phyloP scores from a whole-genome alignment of 2,329 filamentous ascomycete species.

The Calonectria henricotiae region DNA sequence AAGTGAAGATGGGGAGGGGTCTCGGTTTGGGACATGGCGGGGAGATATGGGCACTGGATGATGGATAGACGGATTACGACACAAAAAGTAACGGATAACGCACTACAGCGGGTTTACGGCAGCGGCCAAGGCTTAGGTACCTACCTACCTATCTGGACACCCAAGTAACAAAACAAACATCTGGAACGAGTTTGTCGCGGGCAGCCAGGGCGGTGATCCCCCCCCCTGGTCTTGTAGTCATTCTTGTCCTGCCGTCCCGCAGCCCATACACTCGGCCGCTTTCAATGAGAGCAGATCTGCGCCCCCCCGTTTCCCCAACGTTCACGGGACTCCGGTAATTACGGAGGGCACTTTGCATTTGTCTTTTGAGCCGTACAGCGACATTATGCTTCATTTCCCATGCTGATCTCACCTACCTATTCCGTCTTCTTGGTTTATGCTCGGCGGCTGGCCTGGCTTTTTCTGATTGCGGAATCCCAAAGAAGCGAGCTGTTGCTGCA shows the following conservation, averaged over 20 bases:
- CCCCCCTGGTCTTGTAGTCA: constrained; percentile 4
- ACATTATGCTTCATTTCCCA: constrained; percentile 17
- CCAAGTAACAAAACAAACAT: not conserved
- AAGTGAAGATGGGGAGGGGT: constrained; percentile 9
- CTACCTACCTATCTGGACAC: constrained; percentile 8
- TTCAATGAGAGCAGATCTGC: not conserved
- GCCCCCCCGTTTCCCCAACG: constrained; percentile 2
- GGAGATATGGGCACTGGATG: constrained; percentile 19
- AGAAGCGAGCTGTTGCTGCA: constrained; percentile 11
- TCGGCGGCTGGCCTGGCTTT: constrained; percentile 19
- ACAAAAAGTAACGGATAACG: constrained; percentile 14
- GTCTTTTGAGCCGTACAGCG: not conserved
- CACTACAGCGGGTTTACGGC: constrained; percentile 6
- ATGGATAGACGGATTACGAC: constrained; percentile 16
- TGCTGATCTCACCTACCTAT: constrained; percentile 28
- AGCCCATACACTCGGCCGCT: constrained; percentile 3
- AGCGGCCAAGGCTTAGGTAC: constrained; percentile 9
- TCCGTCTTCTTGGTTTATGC: constrained; percentile 18
- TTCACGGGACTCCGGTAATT: constrained; percentile 10
- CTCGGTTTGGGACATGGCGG: constrained; percentile 6
- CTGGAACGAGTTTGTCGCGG: not conserved
- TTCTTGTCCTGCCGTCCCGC: constrained; percentile 4
- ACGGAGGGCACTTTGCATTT: not conserved
- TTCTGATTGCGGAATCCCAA: constrained; percentile 25
- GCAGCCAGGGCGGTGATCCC: not conserved